phyloP scores from a whole-genome alignment of 1,139 yeast genomes.

The Taiozyma sp. region DNA sequence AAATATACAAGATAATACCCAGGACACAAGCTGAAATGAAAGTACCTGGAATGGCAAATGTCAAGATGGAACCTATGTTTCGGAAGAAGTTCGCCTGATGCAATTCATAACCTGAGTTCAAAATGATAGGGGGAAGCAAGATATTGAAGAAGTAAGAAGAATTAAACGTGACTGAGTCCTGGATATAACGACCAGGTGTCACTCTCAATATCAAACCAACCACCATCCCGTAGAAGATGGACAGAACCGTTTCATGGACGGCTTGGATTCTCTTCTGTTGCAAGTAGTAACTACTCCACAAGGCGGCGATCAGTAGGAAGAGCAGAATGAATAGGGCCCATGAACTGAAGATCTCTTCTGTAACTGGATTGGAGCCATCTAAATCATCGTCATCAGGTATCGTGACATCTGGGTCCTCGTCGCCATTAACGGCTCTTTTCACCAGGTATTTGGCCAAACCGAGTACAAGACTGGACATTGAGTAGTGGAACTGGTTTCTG shows the following conservation, averaged over 20 bases:
- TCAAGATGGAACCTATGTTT: conserved; percentile 85
- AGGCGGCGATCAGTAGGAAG: conserved; percentile 75
- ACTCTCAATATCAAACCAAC: conserved; percentile 89
- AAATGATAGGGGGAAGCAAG: conserved; percentile 90
- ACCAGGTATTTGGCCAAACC: conserved; percentile 16
- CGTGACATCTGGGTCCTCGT: conserved; percentile 29
- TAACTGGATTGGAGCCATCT: conserved; percentile 80
- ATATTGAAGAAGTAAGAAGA: conserved; percentile 93
- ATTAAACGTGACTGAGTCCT: conserved; percentile 93
- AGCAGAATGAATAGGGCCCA: conserved; percentile 94
- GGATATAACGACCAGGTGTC: conserved; percentile 94
- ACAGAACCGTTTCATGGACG: conserved; percentile 92
- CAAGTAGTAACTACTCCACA: conserved; percentile 92
- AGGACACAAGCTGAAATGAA: conserved; percentile 86
- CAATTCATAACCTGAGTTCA: conserved; percentile 93
- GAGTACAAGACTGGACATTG: conserved; percentile 8
- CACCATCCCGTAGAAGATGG: conserved; percentile 95
- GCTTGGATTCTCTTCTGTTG: conserved; percentile 92
- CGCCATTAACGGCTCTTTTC: conserved; percentile 20
- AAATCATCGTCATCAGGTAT: conserved; percentile 49
- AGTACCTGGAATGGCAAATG: conserved; percentile 97
- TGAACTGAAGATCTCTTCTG: conserved; percentile 92
- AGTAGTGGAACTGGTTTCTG: background rate
- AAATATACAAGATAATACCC: conserved; percentile 78
- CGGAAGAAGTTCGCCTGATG: conserved; percentile 94